These are phyloP conservation scores for Articulospora tetracladia DNA, from an alignment of 495 filamentous ascomycete genomes.

Conservation along the genomic window DNA sequence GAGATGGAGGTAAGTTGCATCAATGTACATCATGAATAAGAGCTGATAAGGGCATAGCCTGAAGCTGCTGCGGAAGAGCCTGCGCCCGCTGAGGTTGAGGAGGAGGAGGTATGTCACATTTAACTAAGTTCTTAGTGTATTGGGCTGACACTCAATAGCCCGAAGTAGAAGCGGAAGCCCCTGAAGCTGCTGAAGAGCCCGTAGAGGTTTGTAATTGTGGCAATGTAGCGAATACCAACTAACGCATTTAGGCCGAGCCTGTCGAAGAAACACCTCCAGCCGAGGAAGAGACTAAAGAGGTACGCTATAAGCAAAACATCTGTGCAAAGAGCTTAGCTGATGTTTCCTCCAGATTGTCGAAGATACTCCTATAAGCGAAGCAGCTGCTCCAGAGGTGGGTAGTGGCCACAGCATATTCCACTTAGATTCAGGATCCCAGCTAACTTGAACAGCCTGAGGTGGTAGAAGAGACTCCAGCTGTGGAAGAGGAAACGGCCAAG, in stretches of 20 bases:
- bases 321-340: too few relatives aligned
- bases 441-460: background rate
- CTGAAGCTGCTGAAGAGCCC: background rate
- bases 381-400: constrained; percentile 1
- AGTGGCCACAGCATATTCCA: background rate
- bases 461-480: constrained; percentile 1
- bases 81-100: constrained; percentile 10
- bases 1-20: background rate
- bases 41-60: background rate
- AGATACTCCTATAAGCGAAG: background rate
- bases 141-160: background rate
- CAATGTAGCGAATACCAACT: background rate
- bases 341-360: too few relatives aligned
- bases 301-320: background rate
- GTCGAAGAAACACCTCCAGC: background rate
- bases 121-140: background rate
- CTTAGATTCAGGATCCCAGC: background rate
- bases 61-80: background rate
- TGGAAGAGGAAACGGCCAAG: constrained; percentile 7
- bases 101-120: background rate
- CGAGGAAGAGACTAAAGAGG: background rate
- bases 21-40: background rate
- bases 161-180: background rate
- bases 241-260: background rate
- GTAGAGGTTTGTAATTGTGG: background rate